Evolutionary conservation across 441 rosid genomes (phyloP).

Genomic region (Aquilaria agallochum): DNA sequence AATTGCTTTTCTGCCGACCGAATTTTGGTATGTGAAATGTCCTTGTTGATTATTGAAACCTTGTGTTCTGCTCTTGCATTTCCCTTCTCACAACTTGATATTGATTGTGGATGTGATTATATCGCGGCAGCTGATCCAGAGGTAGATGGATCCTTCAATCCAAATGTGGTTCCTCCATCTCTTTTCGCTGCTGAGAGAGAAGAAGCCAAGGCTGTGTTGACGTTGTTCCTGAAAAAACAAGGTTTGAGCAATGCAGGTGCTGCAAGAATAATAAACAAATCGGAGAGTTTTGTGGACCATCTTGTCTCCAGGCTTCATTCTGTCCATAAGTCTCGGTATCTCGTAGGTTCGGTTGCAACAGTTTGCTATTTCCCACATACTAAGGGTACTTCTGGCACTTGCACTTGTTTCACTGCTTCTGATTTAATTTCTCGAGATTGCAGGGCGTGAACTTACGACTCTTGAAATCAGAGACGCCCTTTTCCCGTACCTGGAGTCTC

Average conservation of each 20-base stretch:
- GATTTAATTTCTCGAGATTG: conserved; percentile 16
- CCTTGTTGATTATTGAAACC: background rate
- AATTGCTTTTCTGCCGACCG: conserved; percentile 43
- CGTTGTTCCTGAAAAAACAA: conserved; percentile 75
- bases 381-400: background rate
- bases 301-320: conserved; percentile 68
- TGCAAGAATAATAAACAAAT: conserved; percentile 56
- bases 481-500: conserved; percentile 61
- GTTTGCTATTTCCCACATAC: conserved; percentile 4
- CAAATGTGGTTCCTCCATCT: conserved; percentile 48
- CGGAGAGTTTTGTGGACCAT: conserved; percentile 59
- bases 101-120: conserved; percentile 8
- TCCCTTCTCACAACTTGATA: background rate
- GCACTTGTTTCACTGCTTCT: background rate
- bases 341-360: conserved; percentile 61
- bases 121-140: conserved; percentile 40
- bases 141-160: conserved; percentile 46
- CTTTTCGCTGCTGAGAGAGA: conserved; percentile 86
- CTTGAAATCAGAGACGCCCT: conserved; percentile 76
- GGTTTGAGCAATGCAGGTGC: conserved; percentile 64
- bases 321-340: conserved; percentile 57
- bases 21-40: conserved; percentile 31
- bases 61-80: conserved; percentile 2
- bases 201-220: conserved; percentile 88
- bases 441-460: conserved; percentile 80